phyloP scores from a whole-genome alignment of 2,329 filamentous ascomycete genomes.

The Ceratocystis variospora region DNA sequence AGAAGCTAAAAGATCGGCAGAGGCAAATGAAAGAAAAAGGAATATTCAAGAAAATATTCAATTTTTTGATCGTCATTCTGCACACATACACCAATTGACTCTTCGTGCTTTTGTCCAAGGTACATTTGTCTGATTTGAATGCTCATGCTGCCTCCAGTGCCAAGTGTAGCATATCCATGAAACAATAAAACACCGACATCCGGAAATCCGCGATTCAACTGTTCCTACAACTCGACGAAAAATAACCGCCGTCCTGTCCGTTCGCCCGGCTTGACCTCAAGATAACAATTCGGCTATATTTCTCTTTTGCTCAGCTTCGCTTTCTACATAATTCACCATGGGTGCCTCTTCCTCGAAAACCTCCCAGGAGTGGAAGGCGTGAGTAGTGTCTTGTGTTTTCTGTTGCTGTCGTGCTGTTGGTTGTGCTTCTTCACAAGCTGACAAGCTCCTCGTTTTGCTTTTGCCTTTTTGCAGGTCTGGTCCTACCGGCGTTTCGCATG shows the following conservation, averaged over 20 bases:
- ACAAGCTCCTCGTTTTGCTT: neutral
- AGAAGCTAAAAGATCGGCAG: neutral
- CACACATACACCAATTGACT: neutral
- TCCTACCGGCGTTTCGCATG: constrained; percentile 54
- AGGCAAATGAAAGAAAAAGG: neutral
- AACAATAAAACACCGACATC: too few species aligned
- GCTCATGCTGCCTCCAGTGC: too few species aligned
- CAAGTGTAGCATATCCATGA: too few species aligned
- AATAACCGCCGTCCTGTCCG: neutral
- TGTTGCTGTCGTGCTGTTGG: neutral
- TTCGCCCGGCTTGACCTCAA: neutral
- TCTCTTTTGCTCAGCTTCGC: neutral
- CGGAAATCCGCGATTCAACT: too few species aligned
- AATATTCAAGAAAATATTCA: neutral
- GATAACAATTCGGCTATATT: neutral
- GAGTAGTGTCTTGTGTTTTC: constrained; percentile 24
- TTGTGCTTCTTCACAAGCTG: constrained; percentile 1
- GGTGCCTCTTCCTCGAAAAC: constrained; percentile 20
- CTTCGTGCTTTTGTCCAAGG: neutral
- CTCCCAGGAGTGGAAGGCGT: constrained; percentile 40
- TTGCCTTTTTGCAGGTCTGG: constrained; percentile 24
- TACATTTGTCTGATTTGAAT: too few species aligned
- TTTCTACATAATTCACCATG: constrained; percentile 13
- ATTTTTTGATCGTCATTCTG: neutral
- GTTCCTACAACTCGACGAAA: neutral